Evolutionary conservation across 176 grass and related monocot genomes (phyloP).

Genomic region (Eleusine coracana): DNA sequence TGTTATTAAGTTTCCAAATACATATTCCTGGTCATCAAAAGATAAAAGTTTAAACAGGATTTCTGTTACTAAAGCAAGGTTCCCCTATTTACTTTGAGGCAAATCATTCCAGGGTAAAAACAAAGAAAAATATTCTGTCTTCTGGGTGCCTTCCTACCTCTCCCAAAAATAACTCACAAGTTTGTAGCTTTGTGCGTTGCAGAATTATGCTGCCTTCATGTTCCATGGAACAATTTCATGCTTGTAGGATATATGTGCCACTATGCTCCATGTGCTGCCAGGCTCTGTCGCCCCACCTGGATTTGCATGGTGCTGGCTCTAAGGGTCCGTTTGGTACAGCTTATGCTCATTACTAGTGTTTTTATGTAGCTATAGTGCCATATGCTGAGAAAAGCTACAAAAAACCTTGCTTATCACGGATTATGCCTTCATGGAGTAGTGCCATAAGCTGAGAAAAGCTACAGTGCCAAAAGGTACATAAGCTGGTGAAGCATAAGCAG

Average conservation of each 20-base stretch:
- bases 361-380: too few species aligned
- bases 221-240: background rate
- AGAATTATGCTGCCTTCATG: background rate
- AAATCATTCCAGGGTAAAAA: background rate
- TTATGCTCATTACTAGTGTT: too few species aligned
- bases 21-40: slow-evolving; percentile 7
- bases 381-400: too few species aligned
- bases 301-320: background rate
- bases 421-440: too few species aligned
- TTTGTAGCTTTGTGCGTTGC: background rate
- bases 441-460: too few species aligned
- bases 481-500: too few species aligned
- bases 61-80: background rate
- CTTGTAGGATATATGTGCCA: background rate
- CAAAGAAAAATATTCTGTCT: background rate
- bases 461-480: too few species aligned
- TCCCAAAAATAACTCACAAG: background rate
- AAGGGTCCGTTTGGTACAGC: background rate
- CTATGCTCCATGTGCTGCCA: background rate
- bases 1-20: slow-evolving; percentile 22
- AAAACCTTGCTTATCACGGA: too few species aligned
- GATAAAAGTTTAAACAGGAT: background rate
- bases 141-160: background rate
- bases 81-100: background rate
- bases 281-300: background rate